These are phyloP conservation scores for Dendrostoma leiphaemia DNA, from an alignment of 2,329 filamentous ascomycete species.

Conservation along the genomic window DNA sequence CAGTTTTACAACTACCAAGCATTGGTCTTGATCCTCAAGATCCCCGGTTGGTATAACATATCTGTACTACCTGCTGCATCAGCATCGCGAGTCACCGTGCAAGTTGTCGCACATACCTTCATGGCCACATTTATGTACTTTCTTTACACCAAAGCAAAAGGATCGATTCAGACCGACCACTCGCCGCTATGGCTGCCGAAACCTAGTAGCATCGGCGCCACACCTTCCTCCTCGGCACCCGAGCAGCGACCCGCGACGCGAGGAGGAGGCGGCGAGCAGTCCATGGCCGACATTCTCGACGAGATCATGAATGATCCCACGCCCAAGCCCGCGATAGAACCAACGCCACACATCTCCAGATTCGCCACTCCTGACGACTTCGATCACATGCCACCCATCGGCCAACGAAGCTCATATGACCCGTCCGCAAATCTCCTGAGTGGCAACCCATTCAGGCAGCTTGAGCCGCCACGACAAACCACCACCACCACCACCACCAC, in stretches of 20 bases:
- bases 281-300: constrained; percentile 46
- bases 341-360: constrained; percentile 30
- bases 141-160: constrained; percentile 41
- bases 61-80: constrained; percentile 37
- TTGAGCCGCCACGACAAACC: neutral
- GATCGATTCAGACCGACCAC: constrained; percentile 55
- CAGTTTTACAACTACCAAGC: constrained; percentile 67
- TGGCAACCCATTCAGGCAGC: constrained; percentile 11
- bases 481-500: neutral
- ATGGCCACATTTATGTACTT: constrained; percentile 51
- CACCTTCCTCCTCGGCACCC: constrained; percentile 18
- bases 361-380: neutral
- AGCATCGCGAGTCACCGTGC: constrained; percentile 36
- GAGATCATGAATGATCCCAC: constrained; percentile 37
- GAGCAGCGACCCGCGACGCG: constrained; percentile 8
- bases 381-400: constrained; percentile 20
- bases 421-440: neutral
- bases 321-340: constrained; percentile 25
- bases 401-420: constrained; percentile 4
- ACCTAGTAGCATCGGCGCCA: constrained; percentile 18
- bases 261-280: constrained; percentile 34
- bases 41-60: constrained; percentile 42
- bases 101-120: constrained; percentile 52
- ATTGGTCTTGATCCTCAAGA: constrained; percentile 55
- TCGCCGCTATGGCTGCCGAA: constrained; percentile 45